Percentiles rank a stretch among this genome's conserved stretches.
Evolutionary conservation across 768 basidiomycete species (phyloP).

Genomic region (Collybia nuda): DNA sequence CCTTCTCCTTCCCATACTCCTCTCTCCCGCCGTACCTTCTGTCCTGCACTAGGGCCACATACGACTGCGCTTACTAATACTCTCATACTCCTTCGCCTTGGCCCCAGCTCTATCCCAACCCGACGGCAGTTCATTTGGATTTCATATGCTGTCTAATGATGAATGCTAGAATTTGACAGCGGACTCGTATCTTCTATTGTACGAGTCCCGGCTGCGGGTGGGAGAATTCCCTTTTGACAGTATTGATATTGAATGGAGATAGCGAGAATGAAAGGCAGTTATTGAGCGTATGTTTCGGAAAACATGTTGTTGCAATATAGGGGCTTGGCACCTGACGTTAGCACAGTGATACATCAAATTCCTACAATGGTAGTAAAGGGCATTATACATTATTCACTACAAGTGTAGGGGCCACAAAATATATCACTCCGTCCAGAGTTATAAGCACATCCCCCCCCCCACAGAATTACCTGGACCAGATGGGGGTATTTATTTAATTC

Average conservation of each 20-base stretch:
- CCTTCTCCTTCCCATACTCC: slow-evolving; percentile 28
- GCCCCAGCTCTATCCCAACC: slow-evolving; percentile 44
- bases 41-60: slow-evolving; percentile 26
- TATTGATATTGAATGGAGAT: not conserved
- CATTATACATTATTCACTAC: too few species aligned
- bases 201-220: slow-evolving; percentile 37
- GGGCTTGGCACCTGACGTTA: too few species aligned
- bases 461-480: too few species aligned
- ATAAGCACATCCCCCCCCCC: too few species aligned
- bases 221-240: not conserved
- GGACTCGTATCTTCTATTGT: slow-evolving; percentile 45
- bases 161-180: slow-evolving; percentile 36
- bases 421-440: too few species aligned
- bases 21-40: slow-evolving; percentile 25
- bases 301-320: slow-evolving; percentile 8
- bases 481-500: too few species aligned
- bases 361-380: too few species aligned
- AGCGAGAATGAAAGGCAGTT: not conserved
- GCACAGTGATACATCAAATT: too few species aligned
- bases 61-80: slow-evolving; percentile 29
- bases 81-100: slow-evolving; percentile 33
- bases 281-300: slow-evolving; percentile 2
- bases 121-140: slow-evolving; percentile 49
- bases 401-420: too few species aligned
- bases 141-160: slow-evolving; percentile 42